These are phyloP conservation scores for Fraxinus baroniana DNA, from an alignment of 305 asterid genomes.

Conservation along the genomic window DNA sequence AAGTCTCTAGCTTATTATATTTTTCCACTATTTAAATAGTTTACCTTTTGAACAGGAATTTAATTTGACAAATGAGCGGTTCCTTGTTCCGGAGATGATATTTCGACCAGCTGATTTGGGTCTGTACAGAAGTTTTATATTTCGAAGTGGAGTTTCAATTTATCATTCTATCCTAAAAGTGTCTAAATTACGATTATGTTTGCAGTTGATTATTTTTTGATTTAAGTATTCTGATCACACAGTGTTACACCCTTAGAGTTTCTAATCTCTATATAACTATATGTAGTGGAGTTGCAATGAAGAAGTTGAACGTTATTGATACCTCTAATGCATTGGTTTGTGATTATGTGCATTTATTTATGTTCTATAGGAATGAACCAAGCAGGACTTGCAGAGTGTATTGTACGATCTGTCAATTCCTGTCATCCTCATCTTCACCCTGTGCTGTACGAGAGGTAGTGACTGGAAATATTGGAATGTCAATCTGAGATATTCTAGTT, in stretches of 20 bases:
- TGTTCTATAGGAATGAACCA: conserved; percentile 80
- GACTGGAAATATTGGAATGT: conserved; percentile 1
- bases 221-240: neutral
- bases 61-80: conserved; percentile 85
- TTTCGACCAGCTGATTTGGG: conserved; percentile 98
- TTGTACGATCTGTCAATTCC: conserved; percentile 78
- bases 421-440: conserved; percentile 96
- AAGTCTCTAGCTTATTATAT: conserved; percentile 12
- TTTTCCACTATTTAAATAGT: conserved; percentile 15
- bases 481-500: conserved; percentile 1
- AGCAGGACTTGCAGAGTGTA: conserved; percentile 96
- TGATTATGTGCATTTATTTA: conserved; percentile 12
- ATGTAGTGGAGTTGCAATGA: conserved; percentile 9
- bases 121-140: conserved; percentile 30
- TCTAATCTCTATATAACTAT: neutral
- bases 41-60: conserved; percentile 59
- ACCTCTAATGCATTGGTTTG: conserved; percentile 9
- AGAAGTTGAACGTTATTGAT: conserved; percentile 1
- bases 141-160: conserved; percentile 15
- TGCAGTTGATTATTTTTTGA: neutral
- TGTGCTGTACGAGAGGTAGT: conserved; percentile 83
- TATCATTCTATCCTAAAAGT: neutral
- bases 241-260: neutral
- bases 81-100: conserved; percentile 96
- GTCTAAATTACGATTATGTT: neutral